A percentile compares a stretch with the other conserved stretches of the same genome.
phyloP scores from a whole-genome alignment of 1,284 basidiomycete species.

The Thecaphora thlaspeos region DNA sequence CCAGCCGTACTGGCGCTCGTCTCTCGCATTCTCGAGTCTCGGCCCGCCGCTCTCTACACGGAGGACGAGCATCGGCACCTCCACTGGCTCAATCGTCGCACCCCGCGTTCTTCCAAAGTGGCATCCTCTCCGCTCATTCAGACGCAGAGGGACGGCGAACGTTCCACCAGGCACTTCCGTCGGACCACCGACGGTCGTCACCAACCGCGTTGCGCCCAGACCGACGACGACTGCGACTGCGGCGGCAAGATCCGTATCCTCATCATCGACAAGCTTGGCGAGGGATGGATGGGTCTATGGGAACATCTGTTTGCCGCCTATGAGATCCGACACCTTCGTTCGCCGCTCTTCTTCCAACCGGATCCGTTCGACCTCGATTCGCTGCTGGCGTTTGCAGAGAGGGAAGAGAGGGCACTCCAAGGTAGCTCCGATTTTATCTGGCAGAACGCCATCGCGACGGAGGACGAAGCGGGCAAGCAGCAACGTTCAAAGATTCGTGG shows the following conservation, averaged over 20 bases:
- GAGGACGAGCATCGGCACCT: slow-evolving; percentile 52
- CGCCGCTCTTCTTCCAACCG: slow-evolving; percentile 59
- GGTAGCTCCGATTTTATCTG: slow-evolving; percentile 20
- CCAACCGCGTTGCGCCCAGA: too few species aligned
- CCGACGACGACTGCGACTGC: slow-evolving; percentile 19
- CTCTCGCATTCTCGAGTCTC: slow-evolving; percentile 41
- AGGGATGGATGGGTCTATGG: slow-evolving; percentile 46
- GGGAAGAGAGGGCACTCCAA: slow-evolving; percentile 14
- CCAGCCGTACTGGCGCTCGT: slow-evolving; percentile 45
- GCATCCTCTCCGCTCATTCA: background rate
- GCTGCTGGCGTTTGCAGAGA: slow-evolving; percentile 53
- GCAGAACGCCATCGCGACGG: background rate
- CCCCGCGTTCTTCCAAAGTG: slow-evolving; percentile 11
- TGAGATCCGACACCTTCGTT: slow-evolving; percentile 53
- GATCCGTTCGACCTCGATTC: slow-evolving; percentile 56
- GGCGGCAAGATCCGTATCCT: slow-evolving; percentile 38
- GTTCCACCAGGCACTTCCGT: background rate
- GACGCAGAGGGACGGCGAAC: background rate
- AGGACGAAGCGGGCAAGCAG: too few species aligned
- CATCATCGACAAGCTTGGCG: slow-evolving; percentile 44
- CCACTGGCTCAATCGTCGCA: slow-evolving; percentile 39
- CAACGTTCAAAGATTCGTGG: too few species aligned
- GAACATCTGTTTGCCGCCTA: slow-evolving; percentile 31
- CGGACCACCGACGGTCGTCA: too few species aligned
- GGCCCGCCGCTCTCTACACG: slow-evolving; percentile 51